These are phyloP conservation scores for Solanum sejunctum DNA, from an alignment of 257 asterid genomes.

Conservation along the genomic window DNA sequence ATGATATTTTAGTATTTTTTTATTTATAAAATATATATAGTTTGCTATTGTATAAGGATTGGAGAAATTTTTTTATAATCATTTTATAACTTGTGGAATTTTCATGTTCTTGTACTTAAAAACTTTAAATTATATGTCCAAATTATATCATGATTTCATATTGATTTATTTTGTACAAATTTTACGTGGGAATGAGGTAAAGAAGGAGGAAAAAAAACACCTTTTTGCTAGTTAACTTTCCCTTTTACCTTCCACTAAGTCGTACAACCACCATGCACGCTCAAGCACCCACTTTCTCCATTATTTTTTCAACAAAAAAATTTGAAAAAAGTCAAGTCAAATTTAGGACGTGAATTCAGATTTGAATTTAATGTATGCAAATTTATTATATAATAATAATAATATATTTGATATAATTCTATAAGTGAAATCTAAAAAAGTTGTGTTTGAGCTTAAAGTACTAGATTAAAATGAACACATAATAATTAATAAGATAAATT, in stretches of 20 bases:
- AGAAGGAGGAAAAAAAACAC: background rate
- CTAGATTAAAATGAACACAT: no score
- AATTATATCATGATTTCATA: no score
- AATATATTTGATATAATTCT: background rate
- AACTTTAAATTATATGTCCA: no score
- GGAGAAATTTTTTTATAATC: no score
- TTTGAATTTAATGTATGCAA: background rate
- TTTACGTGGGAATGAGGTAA: background rate
- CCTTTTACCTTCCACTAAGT: background rate
- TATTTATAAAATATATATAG: no score
- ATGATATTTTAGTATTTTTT: no score
- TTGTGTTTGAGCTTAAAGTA: background rate
- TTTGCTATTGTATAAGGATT: no score
- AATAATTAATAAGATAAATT: no score
- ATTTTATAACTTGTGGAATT: no score
- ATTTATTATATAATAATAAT: background rate
- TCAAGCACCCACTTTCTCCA: slow-evolving; percentile 16
- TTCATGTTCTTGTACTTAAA: no score
- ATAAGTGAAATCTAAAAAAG: background rate
- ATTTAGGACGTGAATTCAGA: background rate
- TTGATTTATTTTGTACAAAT: background rate
- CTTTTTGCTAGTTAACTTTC: background rate
- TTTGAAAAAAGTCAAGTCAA: background rate
- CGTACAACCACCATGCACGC: slow-evolving; percentile 43
- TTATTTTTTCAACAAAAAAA: background rate